A percentile compares a stretch with the other conserved stretches of the same genome.
Evolutionary conservation across 225 moss, liverwort and hornwort species (phyloP).

Genomic region (Polytrichum commune): DNA sequence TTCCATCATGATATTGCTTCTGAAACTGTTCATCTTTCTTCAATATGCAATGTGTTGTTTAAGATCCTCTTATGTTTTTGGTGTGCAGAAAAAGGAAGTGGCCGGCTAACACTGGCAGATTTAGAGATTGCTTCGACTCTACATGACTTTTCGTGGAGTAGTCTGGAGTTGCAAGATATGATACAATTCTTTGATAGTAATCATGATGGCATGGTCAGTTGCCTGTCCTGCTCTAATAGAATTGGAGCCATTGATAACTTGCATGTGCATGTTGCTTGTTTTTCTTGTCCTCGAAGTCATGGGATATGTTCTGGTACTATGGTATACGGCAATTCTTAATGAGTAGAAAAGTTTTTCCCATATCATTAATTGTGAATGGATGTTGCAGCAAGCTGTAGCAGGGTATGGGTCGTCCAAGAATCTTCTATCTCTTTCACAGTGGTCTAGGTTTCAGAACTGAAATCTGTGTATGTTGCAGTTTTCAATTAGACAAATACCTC

Average conservation of each 20-base stretch:
- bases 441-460: not conserved
- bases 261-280: not conserved
- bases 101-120: conserved; percentile 38
- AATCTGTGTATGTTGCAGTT: not conserved
- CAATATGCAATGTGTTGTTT: not conserved
- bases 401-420: not conserved
- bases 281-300: not conserved
- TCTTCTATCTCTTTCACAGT: not conserved
- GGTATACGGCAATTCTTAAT: no score
- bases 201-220: conserved; percentile 46
- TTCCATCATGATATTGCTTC: not conserved
- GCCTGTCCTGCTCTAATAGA: not conserved
- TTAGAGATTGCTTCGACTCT: conserved; percentile 45
- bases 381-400: not conserved
- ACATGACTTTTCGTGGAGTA: conserved; percentile 65
- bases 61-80: no score
- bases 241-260: not conserved
- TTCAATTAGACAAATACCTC: not conserved
- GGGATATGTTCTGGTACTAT: no score
- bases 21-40: not conserved
- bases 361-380: no score
- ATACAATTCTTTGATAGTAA: conserved; percentile 51
- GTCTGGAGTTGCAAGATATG: conserved; percentile 59
- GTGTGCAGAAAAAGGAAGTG: conserved; percentile 46
- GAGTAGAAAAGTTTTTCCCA: no score